Evolutionary conservation across 352 stramenopile species (phyloP), one percentile per base, ranked within the genome.

Genomic region (Sclerospora graminicola): DNA sequence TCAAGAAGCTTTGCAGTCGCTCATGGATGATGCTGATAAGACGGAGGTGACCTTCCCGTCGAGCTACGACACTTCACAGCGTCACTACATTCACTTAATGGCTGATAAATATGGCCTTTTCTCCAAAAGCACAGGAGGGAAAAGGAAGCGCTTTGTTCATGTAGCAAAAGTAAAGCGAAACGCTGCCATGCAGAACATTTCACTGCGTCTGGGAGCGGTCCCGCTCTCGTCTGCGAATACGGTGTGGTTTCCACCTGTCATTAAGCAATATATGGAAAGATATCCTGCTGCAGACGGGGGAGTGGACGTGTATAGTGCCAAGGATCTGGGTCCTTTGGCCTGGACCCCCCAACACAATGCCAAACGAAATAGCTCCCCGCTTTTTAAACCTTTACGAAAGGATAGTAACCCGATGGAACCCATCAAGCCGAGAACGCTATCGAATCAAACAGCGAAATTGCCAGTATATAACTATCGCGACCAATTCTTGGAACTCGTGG

Each of bases 81-180:
- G 79, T 6, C 66, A 71, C 32, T 91, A 84, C 51, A 89, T 91
- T 50, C 79, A 89, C 65, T 74, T 64, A 18, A 59, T 86, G 21
- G 79, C 70, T n/a, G 57, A 83, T 35, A 91, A 91, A 57, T 83
- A 70, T 46, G 75, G 73, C 6, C 51, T 91, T 8, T 88, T 89
- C 53, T 84, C 76, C 31, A 91, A 91, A 57, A 87, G 74, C 55
- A 82, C 70, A 8, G 79, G 79, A 29, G 85, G 84, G 48, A 64
- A 61, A 30, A 61, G 56, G 5, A 44, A 45, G 2, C 76, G 79
- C 15, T 88, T 85, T 50, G 72, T 89, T 38, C 75, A 87, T 53
- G 71, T 91, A 18, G 76, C 75, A 19, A 84, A 84, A 42, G 72
- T 82, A 18, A 88, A 88, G 60, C 87, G 84, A 56, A 91, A 84